Evolutionary conservation across 2,329 filamentous ascomycete species (phyloP).

Genomic region (Neophaeococcomyces aloes): DNA sequence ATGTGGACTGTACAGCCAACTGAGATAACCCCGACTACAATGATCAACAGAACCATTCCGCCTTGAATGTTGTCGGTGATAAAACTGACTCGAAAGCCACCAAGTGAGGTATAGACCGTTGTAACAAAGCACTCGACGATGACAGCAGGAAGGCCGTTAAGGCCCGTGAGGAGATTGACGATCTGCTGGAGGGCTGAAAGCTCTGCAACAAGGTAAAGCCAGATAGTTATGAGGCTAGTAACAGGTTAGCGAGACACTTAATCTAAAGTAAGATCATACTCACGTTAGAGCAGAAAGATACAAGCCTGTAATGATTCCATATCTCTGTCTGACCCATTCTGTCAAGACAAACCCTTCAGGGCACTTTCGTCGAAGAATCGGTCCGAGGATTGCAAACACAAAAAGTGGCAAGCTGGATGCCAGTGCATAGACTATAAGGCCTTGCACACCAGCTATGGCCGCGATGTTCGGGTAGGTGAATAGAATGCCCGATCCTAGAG

Average conservation of each 20-base stretch:
- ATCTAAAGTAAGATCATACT: constrained; percentile 12
- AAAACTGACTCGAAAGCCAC: constrained; percentile 76
- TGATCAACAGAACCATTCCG: constrained; percentile 62
- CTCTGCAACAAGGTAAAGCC: constrained; percentile 79
- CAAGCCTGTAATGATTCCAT: constrained; percentile 56
- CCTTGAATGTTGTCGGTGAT: constrained; percentile 75
- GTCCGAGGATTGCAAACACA: constrained; percentile 62
- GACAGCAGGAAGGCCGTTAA: constrained; percentile 62
- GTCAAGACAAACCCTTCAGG: constrained; percentile 77
- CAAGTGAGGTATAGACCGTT: constrained; percentile 72
- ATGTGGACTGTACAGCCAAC: constrained; percentile 66
- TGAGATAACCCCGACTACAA: constrained; percentile 67
- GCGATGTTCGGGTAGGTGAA: constrained; percentile 75
- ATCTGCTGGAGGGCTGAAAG: constrained; percentile 73
- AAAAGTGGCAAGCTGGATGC: constrained; percentile 62
- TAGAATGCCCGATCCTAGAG: constrained; percentile 71
- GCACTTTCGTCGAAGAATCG: constrained; percentile 67
- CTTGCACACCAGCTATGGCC: constrained; percentile 68
- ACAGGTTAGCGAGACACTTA: constrained; percentile 8
- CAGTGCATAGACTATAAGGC: constrained; percentile 64
- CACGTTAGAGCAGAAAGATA: constrained; percentile 66
- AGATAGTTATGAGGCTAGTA: constrained; percentile 58
- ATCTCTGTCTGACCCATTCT: constrained; percentile 72
- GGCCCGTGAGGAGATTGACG: constrained; percentile 59
- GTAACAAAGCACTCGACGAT: constrained; percentile 70